Evolutionary conservation across 371 early-diverging fungal species (phyloP).

Genomic region (Conidiobolus incongruus): DNA sequence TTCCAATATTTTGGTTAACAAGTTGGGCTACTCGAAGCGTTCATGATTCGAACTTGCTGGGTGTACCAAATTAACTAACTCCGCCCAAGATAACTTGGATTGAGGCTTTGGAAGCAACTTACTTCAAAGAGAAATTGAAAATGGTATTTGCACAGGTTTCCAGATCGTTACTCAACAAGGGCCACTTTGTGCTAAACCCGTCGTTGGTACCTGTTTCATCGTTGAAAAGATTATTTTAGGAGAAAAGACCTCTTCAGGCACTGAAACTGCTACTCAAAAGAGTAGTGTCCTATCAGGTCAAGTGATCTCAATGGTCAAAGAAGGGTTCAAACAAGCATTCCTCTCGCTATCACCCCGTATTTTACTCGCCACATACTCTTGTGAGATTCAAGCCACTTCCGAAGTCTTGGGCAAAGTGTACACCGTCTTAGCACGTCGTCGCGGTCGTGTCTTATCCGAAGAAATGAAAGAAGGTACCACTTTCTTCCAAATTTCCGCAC

Average conservation of each 20-base stretch:
- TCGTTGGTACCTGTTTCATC: slow-evolving; percentile 72
- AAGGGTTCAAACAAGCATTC: slow-evolving; percentile 63
- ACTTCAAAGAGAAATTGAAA: slow-evolving; percentile 30
- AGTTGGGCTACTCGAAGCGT: slow-evolving; percentile 1
- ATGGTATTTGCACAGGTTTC: slow-evolving; percentile 74
- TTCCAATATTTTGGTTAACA: slow-evolving; percentile 70
- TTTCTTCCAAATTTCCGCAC: slow-evolving; percentile 74
- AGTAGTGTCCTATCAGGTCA: slow-evolving; percentile 27
- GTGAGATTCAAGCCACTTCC: slow-evolving; percentile 82
- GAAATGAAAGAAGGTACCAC: slow-evolving; percentile 90
- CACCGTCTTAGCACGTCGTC: slow-evolving; percentile 66
- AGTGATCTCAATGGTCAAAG: slow-evolving; percentile 66
- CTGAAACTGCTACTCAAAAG: not conserved
- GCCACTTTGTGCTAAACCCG: slow-evolving; percentile 86
- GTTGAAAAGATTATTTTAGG: slow-evolving; percentile 41
- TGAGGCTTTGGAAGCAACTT: slow-evolving; percentile 7
- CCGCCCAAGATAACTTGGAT: too few relatives aligned
- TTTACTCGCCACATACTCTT: slow-evolving; percentile 83
- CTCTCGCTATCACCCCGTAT: slow-evolving; percentile 86
- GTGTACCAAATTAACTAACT: too few relatives aligned
- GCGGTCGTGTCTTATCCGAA: slow-evolving; percentile 73
- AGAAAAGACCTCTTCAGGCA: slow-evolving; percentile 6
- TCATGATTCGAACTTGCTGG: not conserved
- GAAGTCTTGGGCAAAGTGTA: slow-evolving; percentile 92
- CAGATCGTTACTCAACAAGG: slow-evolving; percentile 78